Evolutionary conservation across 1,284 basidiomycete genomes (phyloP).

Genomic region (Mycena sp.): DNA sequence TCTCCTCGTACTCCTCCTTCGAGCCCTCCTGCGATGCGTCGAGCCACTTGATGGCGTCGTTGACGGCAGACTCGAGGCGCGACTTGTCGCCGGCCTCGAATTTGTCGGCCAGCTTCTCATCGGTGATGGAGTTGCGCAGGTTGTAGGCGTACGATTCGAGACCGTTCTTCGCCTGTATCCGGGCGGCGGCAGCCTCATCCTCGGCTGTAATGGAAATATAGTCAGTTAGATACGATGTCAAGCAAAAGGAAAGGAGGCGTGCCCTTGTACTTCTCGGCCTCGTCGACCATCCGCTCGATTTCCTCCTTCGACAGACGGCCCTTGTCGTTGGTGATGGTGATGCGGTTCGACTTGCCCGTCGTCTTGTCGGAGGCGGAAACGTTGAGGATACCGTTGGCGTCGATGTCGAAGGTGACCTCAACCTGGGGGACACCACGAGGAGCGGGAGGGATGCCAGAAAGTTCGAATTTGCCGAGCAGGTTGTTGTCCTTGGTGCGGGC

Average conservation of each 20-base stretch:
- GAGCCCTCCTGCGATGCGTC: slow-evolving; percentile 90
- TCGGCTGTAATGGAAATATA: slow-evolving; percentile 60
- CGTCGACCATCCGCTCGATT: slow-evolving; percentile 96
- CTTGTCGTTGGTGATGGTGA: slow-evolving; percentile 99
- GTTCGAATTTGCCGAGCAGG: slow-evolving; percentile 98
- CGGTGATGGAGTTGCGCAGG: slow-evolving; percentile 89
- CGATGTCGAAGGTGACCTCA: slow-evolving; percentile 99
- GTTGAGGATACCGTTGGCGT: slow-evolving; percentile 98
- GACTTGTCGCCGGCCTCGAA: slow-evolving; percentile 69
- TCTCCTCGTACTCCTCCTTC: slow-evolving; percentile 96
- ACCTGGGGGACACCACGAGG: slow-evolving; percentile 99
- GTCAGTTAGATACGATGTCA: slow-evolving; percentile 31
- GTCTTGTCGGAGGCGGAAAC: slow-evolving; percentile 98
- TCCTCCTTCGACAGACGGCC: slow-evolving; percentile 98
- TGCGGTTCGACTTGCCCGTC: slow-evolving; percentile 95
- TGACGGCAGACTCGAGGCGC: slow-evolving; percentile 31
- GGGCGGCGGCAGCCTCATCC: slow-evolving; percentile 84
- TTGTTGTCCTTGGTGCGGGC: slow-evolving; percentile 99
- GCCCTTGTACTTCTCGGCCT: slow-evolving; percentile 94
- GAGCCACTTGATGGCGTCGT: slow-evolving; percentile 67
- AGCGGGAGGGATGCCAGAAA: slow-evolving; percentile 96
- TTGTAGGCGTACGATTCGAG: slow-evolving; percentile 97
- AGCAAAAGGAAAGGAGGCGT: slow-evolving; percentile 36
- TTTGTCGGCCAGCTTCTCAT: slow-evolving; percentile 90
- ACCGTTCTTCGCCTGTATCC: slow-evolving; percentile 88